Base-by-base conservation (phyloP, 2,329 filamentous ascomycete genomes). In the Cordyceps javanica region DNA sequence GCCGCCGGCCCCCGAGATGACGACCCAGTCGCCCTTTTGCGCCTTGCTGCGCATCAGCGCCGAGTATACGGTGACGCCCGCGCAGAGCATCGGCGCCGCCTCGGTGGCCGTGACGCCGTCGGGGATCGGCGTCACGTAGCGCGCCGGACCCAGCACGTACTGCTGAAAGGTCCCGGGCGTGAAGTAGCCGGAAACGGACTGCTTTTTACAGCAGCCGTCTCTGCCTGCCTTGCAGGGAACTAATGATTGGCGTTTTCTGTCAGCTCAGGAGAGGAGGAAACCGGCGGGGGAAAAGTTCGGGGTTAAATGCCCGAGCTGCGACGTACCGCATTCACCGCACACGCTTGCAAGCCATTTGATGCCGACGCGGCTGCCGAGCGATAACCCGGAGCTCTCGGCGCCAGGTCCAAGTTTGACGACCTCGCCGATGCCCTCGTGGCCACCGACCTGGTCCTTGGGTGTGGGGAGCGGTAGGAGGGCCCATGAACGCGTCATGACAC, bases 1-100 rank as follows among this genome's bases (percentile, higher is more conserved):
- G 70, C 89, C 88, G 61, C 88, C 88, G 21, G 88, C 88, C 67
- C 89, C 89, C 55, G 89, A 85, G 62, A 91, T 85, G 57, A 86
- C 87, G 28, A 91, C 81, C 44, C 79, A 86, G 71, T 91, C 82
- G 7, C 88, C 89, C 0, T 86, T 81, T 38, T 78, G 74, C 2
- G 77, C 82, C 34, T 79, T 81, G 1, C 86, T 70, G 89, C 87
- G 74, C 73, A 90, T 91, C 60, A 91, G 69, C 23, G 85, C 88
- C 73, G 89, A 89, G 65, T 78, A 89, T 9, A 84, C 75, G 0
- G 85, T 89, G 36, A 88, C 77, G 10, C 87, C 86, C 21, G 79
- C 86, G 65, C 86, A 89, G 46, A 89, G 75, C 77, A 89, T 81
- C 2, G 86, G 85, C n/a, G 85, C 74, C 9, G 72, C 70, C 26